These are phyloP conservation scores for Xylariomycetidae sp. DNA, from an alignment of 2,329 filamentous ascomycete genomes.

Conservation along the genomic window DNA sequence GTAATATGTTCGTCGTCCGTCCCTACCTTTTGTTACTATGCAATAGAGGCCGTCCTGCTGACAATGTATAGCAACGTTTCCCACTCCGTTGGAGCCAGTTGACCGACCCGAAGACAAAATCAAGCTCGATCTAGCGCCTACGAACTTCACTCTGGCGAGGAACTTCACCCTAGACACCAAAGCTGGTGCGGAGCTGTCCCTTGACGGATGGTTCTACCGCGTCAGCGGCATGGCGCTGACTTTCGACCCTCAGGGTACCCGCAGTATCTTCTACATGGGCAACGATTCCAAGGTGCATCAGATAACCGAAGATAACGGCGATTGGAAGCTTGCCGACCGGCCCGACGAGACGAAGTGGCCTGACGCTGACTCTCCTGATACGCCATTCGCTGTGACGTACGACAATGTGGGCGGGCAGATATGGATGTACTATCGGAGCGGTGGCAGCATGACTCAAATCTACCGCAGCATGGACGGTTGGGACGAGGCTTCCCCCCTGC, in stretches of 20 bases:
- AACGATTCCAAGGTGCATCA: slow-evolving; percentile 26
- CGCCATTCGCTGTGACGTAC: slow-evolving; percentile 22
- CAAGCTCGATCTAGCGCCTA: too few relatives aligned
- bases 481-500: slow-evolving; percentile 19
- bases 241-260: slow-evolving; percentile 6
- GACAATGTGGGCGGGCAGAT: slow-evolving; percentile 16
- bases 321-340: slow-evolving; percentile 15
- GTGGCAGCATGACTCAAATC: slow-evolving; percentile 24
- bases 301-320: slow-evolving; percentile 13
- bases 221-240: slow-evolving; percentile 5
- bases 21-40: not conserved
- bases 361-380: slow-evolving; percentile 23
- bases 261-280: slow-evolving; percentile 12
- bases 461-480: slow-evolving; percentile 20
- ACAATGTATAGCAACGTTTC: too few relatives aligned
- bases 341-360: slow-evolving; percentile 24
- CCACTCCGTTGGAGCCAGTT: too few relatives aligned
- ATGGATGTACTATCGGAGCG: slow-evolving; percentile 31
- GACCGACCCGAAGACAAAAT: too few relatives aligned
- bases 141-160: too few relatives aligned
- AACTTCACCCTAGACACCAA: too few relatives aligned
- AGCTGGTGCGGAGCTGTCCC: too few relatives aligned
- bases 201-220: slow-evolving; percentile 10
- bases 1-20: not conserved
- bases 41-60: not conserved